Evolutionary conservation across 2,329 filamentous ascomycete genomes (phyloP), one percentile per base, ranked within the genome.

Genomic region (Neonectria hederae): DNA sequence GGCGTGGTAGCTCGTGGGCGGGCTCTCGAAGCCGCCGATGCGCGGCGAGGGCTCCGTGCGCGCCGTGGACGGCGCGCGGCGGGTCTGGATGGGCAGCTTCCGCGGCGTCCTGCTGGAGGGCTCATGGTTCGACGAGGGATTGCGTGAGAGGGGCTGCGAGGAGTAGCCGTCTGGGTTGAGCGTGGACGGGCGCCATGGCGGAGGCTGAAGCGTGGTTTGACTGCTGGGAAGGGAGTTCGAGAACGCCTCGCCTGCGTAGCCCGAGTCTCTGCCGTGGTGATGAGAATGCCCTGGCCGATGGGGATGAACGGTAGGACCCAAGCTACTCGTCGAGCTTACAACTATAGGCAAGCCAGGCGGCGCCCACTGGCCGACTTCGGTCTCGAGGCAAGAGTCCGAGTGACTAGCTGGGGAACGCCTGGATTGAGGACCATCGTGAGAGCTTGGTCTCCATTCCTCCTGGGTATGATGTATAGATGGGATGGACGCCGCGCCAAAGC

Each of bases 1-100:
- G 38, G 38, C 51, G 49, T 65, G 63, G 53, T 67, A 63, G 46
- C 62, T 65, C 30, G 55, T 53, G 26, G 60, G 60, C 14, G 28
- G 24, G n/a, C 53, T 67, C 21, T 67, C 66, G 10, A 62, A 38
- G 49, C 14, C 59, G n/a, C 48, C 54, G 21, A 62, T 52, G n/a
- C 54, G 65, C 9, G 71, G 66, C 13, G 65, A 69, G 2, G 66
- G 65, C 28, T 71, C 69, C n/a, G 66, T 73, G 8, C 65, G 66
- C n/a, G 53, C 40, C 30, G 54, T 64, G 2, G 71, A 72, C 4
- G 69, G 69, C 3, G 62, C 45, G 11, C 62, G 62, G 17, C 59
- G 65, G 8, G 58, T 46, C 32, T 59, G 54, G 11, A 60, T 61
- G 14, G 26, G 62, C 38, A 60, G 19, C 10, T 14, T 64, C 4